Evolutionary conservation across 495 filamentous ascomycete species (phyloP).

Genomic region (Peziza echinospora): DNA sequence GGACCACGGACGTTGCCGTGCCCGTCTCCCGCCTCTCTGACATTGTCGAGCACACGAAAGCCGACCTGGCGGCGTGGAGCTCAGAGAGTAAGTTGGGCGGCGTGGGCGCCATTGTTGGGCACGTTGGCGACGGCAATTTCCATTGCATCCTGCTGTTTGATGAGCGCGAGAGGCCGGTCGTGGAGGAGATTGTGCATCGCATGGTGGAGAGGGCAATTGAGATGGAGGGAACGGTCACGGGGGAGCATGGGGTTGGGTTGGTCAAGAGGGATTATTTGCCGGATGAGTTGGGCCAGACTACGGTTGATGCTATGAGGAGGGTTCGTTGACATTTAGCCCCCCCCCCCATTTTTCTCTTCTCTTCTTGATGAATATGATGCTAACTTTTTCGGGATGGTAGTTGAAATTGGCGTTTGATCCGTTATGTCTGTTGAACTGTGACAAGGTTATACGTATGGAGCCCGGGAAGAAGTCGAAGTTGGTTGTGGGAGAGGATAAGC

Average conservation of each 20-base stretch:
- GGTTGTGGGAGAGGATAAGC: no score
- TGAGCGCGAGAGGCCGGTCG: constrained; percentile 32
- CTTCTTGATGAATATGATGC: background rate
- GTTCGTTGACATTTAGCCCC: constrained; percentile 20
- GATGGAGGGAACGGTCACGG: constrained; percentile 66
- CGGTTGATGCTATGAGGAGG: constrained; percentile 64
- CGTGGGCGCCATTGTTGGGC: constrained; percentile 53
- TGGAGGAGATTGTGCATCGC: constrained; percentile 50
- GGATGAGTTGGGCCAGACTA: constrained; percentile 47
- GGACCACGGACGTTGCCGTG: constrained; percentile 71
- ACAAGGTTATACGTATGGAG: constrained; percentile 54
- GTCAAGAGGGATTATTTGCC: constrained; percentile 63
- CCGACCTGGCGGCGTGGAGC: constrained; percentile 28
- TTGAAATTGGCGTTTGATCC: constrained; percentile 58
- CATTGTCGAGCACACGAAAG: constrained; percentile 61
- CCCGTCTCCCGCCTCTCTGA: constrained; percentile 49
- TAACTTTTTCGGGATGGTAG: background rate
- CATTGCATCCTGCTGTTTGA: constrained; percentile 58
- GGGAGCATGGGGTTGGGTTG: constrained; percentile 62
- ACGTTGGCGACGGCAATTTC: constrained; percentile 72
- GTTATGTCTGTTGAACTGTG: constrained; percentile 54
- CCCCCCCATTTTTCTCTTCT: background rate
- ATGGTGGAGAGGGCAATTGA: constrained; percentile 71
- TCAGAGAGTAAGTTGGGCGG: constrained; percentile 33
- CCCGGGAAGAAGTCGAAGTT: no score